Base-by-base conservation (phyloP, 139 green algal species). In the Pedinophyceae sp. region DNA sequence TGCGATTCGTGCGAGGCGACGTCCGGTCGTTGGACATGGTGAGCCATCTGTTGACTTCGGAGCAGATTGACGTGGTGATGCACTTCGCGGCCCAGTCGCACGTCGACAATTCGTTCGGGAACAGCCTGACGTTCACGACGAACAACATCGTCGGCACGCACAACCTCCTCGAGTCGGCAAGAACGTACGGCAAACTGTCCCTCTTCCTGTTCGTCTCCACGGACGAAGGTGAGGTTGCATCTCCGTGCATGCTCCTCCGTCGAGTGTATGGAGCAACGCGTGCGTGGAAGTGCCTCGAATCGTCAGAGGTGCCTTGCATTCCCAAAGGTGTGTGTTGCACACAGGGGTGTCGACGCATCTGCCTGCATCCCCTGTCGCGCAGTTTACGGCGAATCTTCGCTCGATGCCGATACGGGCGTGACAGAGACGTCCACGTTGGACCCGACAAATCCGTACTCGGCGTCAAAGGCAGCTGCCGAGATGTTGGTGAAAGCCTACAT, bases 121-220 rank as follows among this genome's bases (percentile, higher is more conserved):
- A 99, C 72, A 84, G 67, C 7, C 70, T 95, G 41, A 71, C 78
- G 16, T 93, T 94, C 64, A 93, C 86, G 10, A 82, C 87, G 65
- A 97, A 98, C 80, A 99, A 99, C 74, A 93, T 89, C 4, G 84
- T 85, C 26, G 89, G 89, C 52, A 98, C 92, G 18, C 92, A 98
- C 54, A 78, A 93, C 0, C 71, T 99, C 58, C 76, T 99, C 25
- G 92, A 99, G 73, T 75, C 84, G 1, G 69, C 56, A 45, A 79
- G 90, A 26, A 71, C 74, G 51, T 71, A 74, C 3, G 82, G 82
- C 18, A 75, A 48, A 24, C 86, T 98, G 55, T 55, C 46, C 18
- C 74, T 88, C 4, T 96, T 99, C 69, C 82, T 99, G 61, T 86
- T 92, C 59, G 90, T 98, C 10, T 88, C 63, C 26, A 93, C 83